Evolutionary conservation across 768 basidiomycete genomes (phyloP), one percentile per base, ranked within the genome.

Genomic region (Trametes cingulata): DNA sequence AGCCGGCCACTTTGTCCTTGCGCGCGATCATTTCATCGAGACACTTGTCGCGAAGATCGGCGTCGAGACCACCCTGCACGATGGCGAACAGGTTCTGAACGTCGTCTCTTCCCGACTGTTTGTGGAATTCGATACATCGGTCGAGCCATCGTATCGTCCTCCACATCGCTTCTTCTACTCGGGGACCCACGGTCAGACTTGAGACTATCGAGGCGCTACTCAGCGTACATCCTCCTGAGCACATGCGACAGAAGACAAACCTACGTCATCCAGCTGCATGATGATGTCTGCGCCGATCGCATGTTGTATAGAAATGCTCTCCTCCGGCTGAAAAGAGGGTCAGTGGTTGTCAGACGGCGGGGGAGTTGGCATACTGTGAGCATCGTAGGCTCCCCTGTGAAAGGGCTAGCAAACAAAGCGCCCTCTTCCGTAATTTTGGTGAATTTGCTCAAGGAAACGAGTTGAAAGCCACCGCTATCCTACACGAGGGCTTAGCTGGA

Each of bases 181-280:
- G 84, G 27, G 88, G 85, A 17, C 91, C 93, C 6, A 82, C 80
- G 0, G 90, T 91, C 42, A 95, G 73, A 72, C 90, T 93, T 36
- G 90, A 84, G 0, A 95, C 93, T 88, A 58, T 24, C 17, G 15
- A 9, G 20, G 6, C 13, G 17, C 25, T 20, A 41, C 39, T 15
- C 12, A 2, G 36, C 40, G 14, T 6, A 35, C 29, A 19, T 25
- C 56, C 58, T 58, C 35, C 33, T 48, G 53, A 60, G 41, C 47
- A 24, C 33, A 56, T 35, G 37, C 0, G 24, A 54, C 49, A 37
- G 29, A 49, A 22, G 43, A 76, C 86, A 71, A 67, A 88, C 91
- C 91, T 51, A 95, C 93, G 73, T 95, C 93, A 71, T 95, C 93
- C 17, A 94, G 80, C 71, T 93, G 93, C 94, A 96, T 95, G 61